These are phyloP conservation scores for Zelonia costaricensis DNA, from an alignment of 208 protist genomes.

Conservation along the genomic window DNA sequence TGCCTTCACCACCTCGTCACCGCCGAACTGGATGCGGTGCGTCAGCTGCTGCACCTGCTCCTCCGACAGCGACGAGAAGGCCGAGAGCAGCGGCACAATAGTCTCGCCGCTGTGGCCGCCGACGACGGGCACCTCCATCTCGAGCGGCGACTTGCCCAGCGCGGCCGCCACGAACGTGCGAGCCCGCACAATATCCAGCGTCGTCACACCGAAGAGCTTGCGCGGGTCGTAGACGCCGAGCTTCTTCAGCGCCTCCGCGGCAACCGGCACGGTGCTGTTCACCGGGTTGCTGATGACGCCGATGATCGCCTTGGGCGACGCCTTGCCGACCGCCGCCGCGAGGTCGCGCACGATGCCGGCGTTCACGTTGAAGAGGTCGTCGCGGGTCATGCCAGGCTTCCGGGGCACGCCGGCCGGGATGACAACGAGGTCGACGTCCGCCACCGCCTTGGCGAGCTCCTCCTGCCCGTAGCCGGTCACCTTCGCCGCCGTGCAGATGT, in stretches of 20 bases:
- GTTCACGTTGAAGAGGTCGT: constrained; percentile 97
- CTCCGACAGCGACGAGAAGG: constrained; percentile 62
- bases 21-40: constrained; percentile 92
- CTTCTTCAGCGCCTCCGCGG: constrained; percentile 91
- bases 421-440: constrained; percentile 87
- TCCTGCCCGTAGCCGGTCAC: constrained; percentile 82
- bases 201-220: constrained; percentile 91
- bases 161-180: constrained; percentile 92
- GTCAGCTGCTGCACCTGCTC: constrained; percentile 68
- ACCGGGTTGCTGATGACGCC: constrained; percentile 97
- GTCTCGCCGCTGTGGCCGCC: constrained; percentile 96
- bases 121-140: constrained; percentile 86
- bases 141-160: constrained; percentile 40
- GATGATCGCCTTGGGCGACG: constrained; percentile 91
- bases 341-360: constrained; percentile 93
- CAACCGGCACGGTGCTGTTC: constrained; percentile 96
- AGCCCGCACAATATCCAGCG: constrained; percentile 93
- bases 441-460: constrained; percentile 71
- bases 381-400: constrained; percentile 97
- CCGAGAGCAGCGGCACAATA: constrained; percentile 93
- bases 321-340: constrained; percentile 76
- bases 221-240: constrained; percentile 88
- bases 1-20: constrained; percentile 96
- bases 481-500: constrained; percentile 81
- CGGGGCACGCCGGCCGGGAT: constrained; percentile 95